phyloP scores from a whole-genome alignment of 306 rosid species.

The Cucumis melo region DNA sequence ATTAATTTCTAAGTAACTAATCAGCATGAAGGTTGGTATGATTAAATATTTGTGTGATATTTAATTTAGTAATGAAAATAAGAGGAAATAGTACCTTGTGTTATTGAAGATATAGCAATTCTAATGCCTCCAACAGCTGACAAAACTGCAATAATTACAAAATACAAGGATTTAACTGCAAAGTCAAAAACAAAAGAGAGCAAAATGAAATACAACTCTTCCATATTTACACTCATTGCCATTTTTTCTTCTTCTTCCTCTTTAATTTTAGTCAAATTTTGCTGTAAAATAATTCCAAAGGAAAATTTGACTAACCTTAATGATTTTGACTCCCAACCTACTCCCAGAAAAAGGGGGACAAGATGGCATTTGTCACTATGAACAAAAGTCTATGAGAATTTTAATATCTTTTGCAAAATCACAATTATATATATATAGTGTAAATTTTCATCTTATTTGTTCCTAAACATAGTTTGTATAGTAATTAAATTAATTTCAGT shows the following conservation, averaged over 20 bases:
- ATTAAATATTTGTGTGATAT: no score
- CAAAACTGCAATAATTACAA: constrained; percentile 9
- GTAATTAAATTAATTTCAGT: no score
- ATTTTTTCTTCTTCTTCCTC: neutral
- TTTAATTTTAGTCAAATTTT: neutral
- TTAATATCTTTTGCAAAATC: neutral
- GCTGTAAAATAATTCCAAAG: neutral
- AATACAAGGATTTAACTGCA: neutral
- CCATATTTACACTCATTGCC: neutral
- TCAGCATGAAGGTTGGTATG: no score
- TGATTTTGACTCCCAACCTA: neutral
- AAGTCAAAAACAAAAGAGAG: neutral
- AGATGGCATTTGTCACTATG: neutral
- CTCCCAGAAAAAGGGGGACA: neutral
- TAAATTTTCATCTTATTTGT: no score
- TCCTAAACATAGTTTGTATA: no score
- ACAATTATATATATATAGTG: no score
- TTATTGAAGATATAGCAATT: neutral
- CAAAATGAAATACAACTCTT: neutral
- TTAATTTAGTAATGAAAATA: neutral
- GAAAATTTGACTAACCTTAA: neutral
- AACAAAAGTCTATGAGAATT: neutral
- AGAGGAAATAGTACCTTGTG: constrained; percentile 4
- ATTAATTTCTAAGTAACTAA: no score
- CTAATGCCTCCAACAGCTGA: constrained; percentile 13